Evolutionary conservation across 192 early-diverging fungal species (phyloP).

Genomic region (Rhizophagus prolifer): DNA sequence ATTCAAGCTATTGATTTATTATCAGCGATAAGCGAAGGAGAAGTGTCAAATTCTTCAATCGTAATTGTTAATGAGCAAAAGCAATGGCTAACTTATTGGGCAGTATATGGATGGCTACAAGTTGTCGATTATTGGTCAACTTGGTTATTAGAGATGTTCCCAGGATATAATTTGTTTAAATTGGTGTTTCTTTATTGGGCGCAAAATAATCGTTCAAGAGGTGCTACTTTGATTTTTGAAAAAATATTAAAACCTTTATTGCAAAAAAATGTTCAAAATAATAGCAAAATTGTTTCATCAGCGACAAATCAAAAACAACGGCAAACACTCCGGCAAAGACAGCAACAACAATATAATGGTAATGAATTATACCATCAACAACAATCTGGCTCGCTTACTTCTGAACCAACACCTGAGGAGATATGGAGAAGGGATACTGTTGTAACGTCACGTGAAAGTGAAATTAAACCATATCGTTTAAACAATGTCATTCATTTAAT

Average conservation of each 20-base stretch:
- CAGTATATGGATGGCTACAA: conserved; percentile 55
- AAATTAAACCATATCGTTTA: conserved; percentile 12
- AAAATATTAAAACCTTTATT: conserved; percentile 17
- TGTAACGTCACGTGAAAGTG: neutral
- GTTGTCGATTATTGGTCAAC: conserved; percentile 54
- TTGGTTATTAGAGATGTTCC: conserved; percentile 41
- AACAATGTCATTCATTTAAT: neutral
- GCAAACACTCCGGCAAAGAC: neutral
- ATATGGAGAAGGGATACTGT: conserved; percentile 14
- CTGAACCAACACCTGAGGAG: conserved; percentile 17
- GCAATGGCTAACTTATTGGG: conserved; percentile 62
- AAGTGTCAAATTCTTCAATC: conserved; percentile 1
- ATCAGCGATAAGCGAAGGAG: conserved; percentile 1
- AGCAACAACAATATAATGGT: neutral
- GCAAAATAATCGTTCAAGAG: conserved; percentile 50
- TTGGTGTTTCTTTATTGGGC: conserved; percentile 59
- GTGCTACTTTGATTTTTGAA: conserved; percentile 52
- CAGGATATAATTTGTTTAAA: conserved; percentile 54
- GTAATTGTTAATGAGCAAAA: conserved; percentile 30
- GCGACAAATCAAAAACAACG: neutral
- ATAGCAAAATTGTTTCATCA: neutral
- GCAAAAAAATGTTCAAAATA: neutral
- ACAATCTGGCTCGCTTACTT: neutral
- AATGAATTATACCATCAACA: neutral
- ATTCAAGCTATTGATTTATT: conserved; percentile 45